A percentile compares a stretch with the other conserved stretches of the same genome.
Evolutionary conservation across 768 basidiomycete species (phyloP).

Genomic region (Mycena albidolilacea): DNA sequence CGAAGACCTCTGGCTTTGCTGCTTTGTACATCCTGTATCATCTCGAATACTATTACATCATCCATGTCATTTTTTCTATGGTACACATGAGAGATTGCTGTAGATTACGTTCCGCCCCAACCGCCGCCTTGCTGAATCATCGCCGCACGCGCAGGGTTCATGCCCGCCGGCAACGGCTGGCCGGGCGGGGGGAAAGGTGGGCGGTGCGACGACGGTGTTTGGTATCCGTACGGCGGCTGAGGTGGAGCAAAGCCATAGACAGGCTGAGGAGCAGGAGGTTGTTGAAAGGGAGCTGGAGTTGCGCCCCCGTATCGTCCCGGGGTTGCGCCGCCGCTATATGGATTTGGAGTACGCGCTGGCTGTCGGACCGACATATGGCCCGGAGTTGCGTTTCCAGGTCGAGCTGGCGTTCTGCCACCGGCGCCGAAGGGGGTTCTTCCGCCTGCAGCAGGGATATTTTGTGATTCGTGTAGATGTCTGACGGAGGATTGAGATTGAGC

Average conservation of each 20-base stretch:
- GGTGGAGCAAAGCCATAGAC: constrained; percentile 44
- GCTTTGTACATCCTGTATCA: constrained; percentile 23
- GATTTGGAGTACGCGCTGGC: constrained; percentile 83
- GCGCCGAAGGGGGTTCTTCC: constrained; percentile 88
- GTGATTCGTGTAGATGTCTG: constrained; percentile 86
- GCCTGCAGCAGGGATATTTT: constrained; percentile 67
- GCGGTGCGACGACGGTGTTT: constrained; percentile 63
- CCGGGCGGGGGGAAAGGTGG: constrained; percentile 59
- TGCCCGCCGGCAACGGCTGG: constrained; percentile 66
- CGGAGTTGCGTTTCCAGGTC: constrained; percentile 84
- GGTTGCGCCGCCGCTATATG: constrained; percentile 69
- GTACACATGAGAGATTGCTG: constrained; percentile 28
- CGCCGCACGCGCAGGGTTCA: constrained; percentile 78
- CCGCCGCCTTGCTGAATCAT: constrained; percentile 68
- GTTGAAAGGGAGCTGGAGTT: constrained; percentile 62
- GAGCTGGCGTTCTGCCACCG: constrained; percentile 82
- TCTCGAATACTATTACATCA: constrained; percentile 24
- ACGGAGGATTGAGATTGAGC: constrained; percentile 25
- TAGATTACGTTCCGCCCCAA: constrained; percentile 48
- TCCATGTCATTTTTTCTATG: constrained; percentile 28
- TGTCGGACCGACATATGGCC: constrained; percentile 86
- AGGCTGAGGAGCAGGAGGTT: constrained; percentile 47
- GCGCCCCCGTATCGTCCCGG: constrained; percentile 52
- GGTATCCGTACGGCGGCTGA: constrained; percentile 61
- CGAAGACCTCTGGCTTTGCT: not conserved